These are phyloP conservation scores for Clarireedia hainanense DNA, from an alignment of 2,329 filamentous ascomycete genomes.

Conservation along the genomic window DNA sequence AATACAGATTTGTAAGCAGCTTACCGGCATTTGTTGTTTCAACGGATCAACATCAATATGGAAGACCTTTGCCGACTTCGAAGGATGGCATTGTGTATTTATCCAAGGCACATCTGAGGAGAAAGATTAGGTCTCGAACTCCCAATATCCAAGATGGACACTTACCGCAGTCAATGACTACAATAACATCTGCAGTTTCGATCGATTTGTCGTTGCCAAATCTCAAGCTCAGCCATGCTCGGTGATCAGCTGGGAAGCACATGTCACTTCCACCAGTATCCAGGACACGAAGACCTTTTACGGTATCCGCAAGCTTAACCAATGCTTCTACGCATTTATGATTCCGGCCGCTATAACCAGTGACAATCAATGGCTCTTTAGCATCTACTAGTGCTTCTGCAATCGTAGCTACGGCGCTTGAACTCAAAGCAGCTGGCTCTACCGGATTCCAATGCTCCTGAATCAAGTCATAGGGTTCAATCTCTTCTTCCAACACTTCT, in stretches of 20 bases:
- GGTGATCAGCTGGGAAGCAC: conserved; percentile 69
- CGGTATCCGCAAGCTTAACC: conserved; percentile 57
- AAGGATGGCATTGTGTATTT: conserved; percentile 59
- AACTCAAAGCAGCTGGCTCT: conserved; percentile 47
- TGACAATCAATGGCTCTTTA: conserved; percentile 59
- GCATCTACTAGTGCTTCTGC: conserved; percentile 52
- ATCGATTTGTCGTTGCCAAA: conserved; percentile 70
- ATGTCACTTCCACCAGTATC: conserved; percentile 75
- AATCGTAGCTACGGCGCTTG: conserved; percentile 48
- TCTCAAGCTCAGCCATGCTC: conserved; percentile 59
- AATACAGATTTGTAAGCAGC: neutral
- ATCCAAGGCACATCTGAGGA: conserved; percentile 81
- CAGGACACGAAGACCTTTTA: conserved; percentile 63
- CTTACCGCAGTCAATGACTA: conserved; percentile 66
- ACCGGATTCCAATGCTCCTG: conserved; percentile 54
- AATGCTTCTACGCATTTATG: conserved; percentile 53
- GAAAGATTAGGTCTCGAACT: neutral
- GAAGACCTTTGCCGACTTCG: conserved; percentile 45
- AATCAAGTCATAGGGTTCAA: conserved; percentile 50
- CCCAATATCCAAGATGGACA: neutral
- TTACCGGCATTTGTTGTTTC: conserved; percentile 39
- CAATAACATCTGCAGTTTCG: conserved; percentile 69
- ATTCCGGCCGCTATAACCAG: conserved; percentile 65
- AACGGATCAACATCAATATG: conserved; percentile 60
- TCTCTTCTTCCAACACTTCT: conserved; percentile 65